Base-by-base conservation (phyloP, 176 grass and related monocot genomes). In the Juncus effusus region DNA sequence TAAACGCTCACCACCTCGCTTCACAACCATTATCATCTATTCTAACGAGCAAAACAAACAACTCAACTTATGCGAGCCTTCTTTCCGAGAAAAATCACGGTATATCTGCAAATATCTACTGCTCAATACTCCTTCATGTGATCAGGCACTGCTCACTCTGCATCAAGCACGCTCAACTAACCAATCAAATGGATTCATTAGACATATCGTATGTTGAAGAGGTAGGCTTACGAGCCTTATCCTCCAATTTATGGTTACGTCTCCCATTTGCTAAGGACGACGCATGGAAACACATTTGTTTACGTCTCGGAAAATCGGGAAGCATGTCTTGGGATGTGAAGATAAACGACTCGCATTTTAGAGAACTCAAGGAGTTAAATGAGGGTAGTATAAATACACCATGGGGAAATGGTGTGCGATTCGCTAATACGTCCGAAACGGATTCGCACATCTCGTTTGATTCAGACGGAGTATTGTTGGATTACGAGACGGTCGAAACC, bases 291-390 rank as follows among this genome's bases (percentile, higher is more conserved):
- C 95, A 83, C 70, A 99, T 99, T 82, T 99, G 95, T 59, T 80
- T 99, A 79, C 65, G 50, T 10, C 86, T 99, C 71, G 95, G 95
- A 19, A 90, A 99, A 76, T 80, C 95, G 35, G 95, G 95, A 84
- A 99, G 75, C 69, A 93, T 99, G 95, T 99, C 78, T 77, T 99
- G 89, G 89, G 86, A 99, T 64, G 95, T 99, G 57, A 90, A 87
- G 70, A 94, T 99, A 72, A 90, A 90, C 5, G 89, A 99, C 69
- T 76, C 78, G 7, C 83, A 99, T 84, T 99, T 87, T 56, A 90
- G 62, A 49, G 95, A 90, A 85, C 81, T 99, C 54, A 90, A 88
- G 89, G 83, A 94, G 42, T 90, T 99, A 64, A 70, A 83, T 64
- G 78, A 51, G 75, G 95, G 95, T 78, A 90, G 73, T 70, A 76